Evolutionary conservation across 1,284 basidiomycete genomes (phyloP).

Genomic region (Salmacisia buchloeana): DNA sequence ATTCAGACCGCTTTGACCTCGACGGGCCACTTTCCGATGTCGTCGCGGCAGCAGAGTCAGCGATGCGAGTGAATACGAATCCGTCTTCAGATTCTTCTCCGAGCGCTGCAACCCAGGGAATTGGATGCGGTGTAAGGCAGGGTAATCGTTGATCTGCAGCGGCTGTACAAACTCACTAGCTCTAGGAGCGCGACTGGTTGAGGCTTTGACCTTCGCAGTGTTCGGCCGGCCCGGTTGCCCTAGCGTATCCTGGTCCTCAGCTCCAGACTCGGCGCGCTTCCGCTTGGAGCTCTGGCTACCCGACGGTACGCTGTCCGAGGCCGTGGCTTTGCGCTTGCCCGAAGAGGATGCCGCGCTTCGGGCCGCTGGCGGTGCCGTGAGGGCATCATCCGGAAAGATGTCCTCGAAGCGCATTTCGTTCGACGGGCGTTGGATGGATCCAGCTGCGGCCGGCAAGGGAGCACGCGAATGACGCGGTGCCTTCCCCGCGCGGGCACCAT

Average conservation of each 20-base stretch:
- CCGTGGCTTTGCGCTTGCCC: not conserved
- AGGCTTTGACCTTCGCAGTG: not conserved
- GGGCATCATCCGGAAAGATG: not conserved
- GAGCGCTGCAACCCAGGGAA: too few species aligned
- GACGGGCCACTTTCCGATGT: not conserved
- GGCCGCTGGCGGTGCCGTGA: not conserved
- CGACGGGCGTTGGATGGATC: constrained; percentile 3
- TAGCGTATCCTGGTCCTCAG: not conserved
- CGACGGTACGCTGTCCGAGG: not conserved
- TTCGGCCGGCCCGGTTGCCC: not conserved
- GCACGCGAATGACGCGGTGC: constrained; percentile 7
- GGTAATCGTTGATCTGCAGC: not conserved
- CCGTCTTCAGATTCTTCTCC: not conserved
- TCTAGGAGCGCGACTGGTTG: not conserved
- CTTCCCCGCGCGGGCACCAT: not conserved
- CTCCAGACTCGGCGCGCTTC: not conserved
- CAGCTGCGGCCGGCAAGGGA: not conserved
- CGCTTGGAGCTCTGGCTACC: not conserved
- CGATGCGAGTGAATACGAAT: not conserved
- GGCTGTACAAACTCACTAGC: not conserved
- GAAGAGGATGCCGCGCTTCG: not conserved
- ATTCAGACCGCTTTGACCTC: not conserved
- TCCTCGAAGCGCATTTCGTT: not conserved
- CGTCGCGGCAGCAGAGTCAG: not conserved
- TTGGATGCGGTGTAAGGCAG: too few species aligned